phyloP scores from a whole-genome alignment of 2,329 filamentous ascomycete species.

The Mollisiaceae sp. region DNA sequence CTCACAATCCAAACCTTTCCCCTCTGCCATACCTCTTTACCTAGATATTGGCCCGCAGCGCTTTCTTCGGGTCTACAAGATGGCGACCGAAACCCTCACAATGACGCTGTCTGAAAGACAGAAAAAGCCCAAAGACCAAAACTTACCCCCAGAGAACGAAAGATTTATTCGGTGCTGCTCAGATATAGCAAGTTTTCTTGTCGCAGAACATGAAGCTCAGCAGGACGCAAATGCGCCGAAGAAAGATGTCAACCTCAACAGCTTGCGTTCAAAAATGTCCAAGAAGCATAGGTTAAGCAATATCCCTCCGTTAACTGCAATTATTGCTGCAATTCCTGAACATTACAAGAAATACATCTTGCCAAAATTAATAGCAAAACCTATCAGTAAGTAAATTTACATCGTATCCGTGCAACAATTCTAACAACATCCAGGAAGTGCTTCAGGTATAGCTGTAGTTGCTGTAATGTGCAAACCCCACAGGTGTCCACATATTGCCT shows the following conservation, averaged over 20 bases:
- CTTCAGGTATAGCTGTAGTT: constrained; percentile 95
- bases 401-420: neutral
- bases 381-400: constrained; percentile 70
- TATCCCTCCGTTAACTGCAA: constrained; percentile 91
- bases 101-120: constrained; percentile 56
- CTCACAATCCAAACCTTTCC: neutral
- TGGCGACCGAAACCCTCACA: constrained; percentile 68
- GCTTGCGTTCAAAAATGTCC: constrained; percentile 81
- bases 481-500: constrained; percentile 95
- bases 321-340: constrained; percentile 98
- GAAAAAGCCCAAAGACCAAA: constrained; percentile 68
- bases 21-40: neutral
- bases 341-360: constrained; percentile 99
- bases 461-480: constrained; percentile 99
- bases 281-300: constrained; percentile 91
- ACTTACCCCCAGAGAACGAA: constrained; percentile 90
- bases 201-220: constrained; percentile 88
- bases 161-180: constrained; percentile 92
- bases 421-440: constrained; percentile 67
- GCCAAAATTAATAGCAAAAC: constrained; percentile 95
- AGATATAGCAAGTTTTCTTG: constrained; percentile 90
- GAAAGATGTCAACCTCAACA: constrained; percentile 92
- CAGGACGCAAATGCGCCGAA: constrained; percentile 74
- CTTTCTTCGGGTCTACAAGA: constrained; percentile 35
- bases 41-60: neutral